phyloP scores from a whole-genome alignment of 140 eudicot species.

The Oenanthe javanica region DNA sequence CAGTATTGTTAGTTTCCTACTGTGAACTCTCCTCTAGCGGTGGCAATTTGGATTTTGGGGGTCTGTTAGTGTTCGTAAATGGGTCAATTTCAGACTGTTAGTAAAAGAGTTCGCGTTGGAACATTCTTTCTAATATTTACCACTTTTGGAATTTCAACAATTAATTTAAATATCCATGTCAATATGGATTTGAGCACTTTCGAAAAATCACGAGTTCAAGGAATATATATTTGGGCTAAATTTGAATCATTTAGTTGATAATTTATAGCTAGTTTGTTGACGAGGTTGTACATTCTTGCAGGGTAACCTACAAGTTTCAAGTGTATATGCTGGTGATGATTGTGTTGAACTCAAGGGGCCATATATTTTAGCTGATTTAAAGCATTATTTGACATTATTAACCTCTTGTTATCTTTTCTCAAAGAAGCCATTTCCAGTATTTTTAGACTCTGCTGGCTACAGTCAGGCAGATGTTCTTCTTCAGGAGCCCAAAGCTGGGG shows the following conservation, averaged over 20 bases:
- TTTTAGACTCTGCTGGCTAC: conserved; percentile 89
- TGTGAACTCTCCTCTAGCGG: background rate
- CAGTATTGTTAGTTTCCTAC: background rate
- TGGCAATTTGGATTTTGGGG: background rate
- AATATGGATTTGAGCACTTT: background rate
- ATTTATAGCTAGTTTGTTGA: background rate
- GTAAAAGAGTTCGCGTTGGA: background rate
- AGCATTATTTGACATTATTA: conserved; percentile 60
- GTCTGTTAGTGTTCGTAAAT: background rate
- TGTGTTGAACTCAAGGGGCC: conserved; percentile 61
- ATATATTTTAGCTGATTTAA: conserved; percentile 60
- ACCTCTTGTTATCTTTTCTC: conserved; percentile 81
- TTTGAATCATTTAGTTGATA: background rate
- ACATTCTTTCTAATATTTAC: background rate
- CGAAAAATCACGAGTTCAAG: background rate
- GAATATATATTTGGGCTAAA: background rate
- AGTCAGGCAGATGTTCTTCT: conserved; percentile 73
- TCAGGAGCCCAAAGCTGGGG: conserved; percentile 99
- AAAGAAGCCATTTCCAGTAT: conserved; percentile 92
- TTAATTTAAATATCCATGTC: background rate
- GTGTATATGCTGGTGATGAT: conserved; percentile 88
- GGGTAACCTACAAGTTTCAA: conserved; percentile 82
- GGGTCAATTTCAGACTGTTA: background rate
- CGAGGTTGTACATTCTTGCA: conserved; percentile 23
- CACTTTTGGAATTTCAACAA: background rate